These are phyloP conservation scores for Orbilia javanica DNA, from an alignment of 2,329 filamentous ascomycete genomes.

Conservation along the genomic window DNA sequence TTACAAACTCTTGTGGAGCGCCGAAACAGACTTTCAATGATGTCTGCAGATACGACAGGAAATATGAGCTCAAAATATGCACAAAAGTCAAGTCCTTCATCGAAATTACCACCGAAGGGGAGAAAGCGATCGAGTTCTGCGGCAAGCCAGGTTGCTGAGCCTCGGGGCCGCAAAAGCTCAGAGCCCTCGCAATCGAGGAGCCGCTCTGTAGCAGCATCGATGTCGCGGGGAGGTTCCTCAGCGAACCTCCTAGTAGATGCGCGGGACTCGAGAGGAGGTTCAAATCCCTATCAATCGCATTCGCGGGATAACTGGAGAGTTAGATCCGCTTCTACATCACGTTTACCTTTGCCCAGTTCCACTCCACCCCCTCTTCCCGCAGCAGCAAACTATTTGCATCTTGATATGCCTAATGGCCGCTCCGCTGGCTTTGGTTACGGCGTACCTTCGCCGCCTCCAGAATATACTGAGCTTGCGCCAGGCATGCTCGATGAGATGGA, in stretches of 20 bases:
- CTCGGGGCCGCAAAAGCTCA: slow-evolving; percentile 1
- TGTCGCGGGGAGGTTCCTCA: slow-evolving; percentile 32
- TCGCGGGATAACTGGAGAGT: slow-evolving; percentile 21
- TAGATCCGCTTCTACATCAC: slow-evolving; percentile 40
- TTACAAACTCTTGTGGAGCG: slow-evolving; percentile 50
- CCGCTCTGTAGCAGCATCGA: slow-evolving; percentile 41
- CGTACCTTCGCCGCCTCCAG: slow-evolving; percentile 51
- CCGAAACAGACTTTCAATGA: slow-evolving; percentile 49
- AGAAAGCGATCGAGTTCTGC: slow-evolving; percentile 34
- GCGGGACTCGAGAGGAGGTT: neutral
- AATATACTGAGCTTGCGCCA: slow-evolving; percentile 53
- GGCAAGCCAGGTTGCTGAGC: slow-evolving; percentile 14
- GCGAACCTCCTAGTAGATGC: neutral
- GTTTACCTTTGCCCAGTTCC: slow-evolving; percentile 34
- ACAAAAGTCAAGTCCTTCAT: slow-evolving; percentile 11
- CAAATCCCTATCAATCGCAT: slow-evolving; percentile 10
- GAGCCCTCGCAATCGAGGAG: slow-evolving; percentile 33
- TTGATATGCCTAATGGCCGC: slow-evolving; percentile 17
- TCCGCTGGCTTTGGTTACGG: slow-evolving; percentile 11
- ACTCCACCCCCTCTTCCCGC: slow-evolving; percentile 37
- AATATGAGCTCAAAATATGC: slow-evolving; percentile 8
- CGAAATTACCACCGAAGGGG: slow-evolving; percentile 10
- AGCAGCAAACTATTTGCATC: slow-evolving; percentile 18
- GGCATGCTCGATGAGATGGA: slow-evolving; percentile 20
- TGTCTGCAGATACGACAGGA: slow-evolving; percentile 29